Evolutionary conservation across 1,284 basidiomycete species (phyloP).

Genomic region (Xerocomus tenax): DNA sequence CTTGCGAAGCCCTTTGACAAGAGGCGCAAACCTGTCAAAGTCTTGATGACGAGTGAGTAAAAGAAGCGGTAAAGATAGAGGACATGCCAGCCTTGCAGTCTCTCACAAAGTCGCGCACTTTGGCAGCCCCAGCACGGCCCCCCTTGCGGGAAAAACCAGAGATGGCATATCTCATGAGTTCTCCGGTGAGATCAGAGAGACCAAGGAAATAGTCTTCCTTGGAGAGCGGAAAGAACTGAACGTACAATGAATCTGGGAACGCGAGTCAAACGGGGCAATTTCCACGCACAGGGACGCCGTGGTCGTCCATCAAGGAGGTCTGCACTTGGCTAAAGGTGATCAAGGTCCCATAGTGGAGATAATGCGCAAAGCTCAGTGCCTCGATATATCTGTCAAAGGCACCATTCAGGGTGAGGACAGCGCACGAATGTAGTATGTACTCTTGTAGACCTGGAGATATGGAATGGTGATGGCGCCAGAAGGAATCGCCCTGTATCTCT

Average conservation of each 20-base stretch:
- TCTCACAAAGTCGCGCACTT: constrained; percentile 72
- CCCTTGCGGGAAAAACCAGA: constrained; percentile 63
- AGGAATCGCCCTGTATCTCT: constrained; percentile 64
- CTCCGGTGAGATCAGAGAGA: constrained; percentile 88
- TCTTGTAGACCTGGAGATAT: constrained; percentile 79
- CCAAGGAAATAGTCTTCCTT: constrained; percentile 85
- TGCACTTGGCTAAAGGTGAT: constrained; percentile 70
- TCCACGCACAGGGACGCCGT: constrained; percentile 51
- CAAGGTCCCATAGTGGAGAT: constrained; percentile 65
- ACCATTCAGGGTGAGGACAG: constrained; percentile 12
- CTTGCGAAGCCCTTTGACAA: constrained; percentile 68
- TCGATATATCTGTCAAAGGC: constrained; percentile 63
- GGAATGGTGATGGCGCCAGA: constrained; percentile 74
- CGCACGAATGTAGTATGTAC: constrained; percentile 16
- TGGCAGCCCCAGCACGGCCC: constrained; percentile 59
- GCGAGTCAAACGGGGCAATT: background rate
- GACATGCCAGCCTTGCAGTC: constrained; percentile 66
- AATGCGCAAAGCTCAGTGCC: constrained; percentile 83
- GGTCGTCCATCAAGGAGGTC: constrained; percentile 47
- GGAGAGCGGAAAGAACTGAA: constrained; percentile 61
- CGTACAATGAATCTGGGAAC: constrained; percentile 3
- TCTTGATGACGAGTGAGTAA: constrained; percentile 37
- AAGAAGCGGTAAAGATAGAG: background rate
- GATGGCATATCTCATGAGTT: constrained; percentile 94
- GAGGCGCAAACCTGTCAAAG: constrained; percentile 66